phyloP scores from a whole-genome alignment of 495 filamentous ascomycete genomes.

The Glarea lozoyensis region DNA sequence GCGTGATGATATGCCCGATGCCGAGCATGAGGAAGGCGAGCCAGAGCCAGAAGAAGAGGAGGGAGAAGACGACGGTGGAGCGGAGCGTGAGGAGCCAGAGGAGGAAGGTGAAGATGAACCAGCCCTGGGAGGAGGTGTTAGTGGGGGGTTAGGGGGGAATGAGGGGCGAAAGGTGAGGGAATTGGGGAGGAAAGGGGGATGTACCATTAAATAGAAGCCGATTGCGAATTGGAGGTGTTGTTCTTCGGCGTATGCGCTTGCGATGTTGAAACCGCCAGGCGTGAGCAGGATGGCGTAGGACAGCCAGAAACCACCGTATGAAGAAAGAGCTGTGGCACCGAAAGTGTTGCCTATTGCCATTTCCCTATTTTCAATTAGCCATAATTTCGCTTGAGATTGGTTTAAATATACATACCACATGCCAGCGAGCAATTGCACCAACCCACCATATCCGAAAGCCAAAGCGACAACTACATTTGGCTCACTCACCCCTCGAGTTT shows the following conservation, averaged over 20 bases:
- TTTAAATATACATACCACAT: slow-evolving; percentile 68
- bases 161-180: not conserved
- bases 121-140: slow-evolving; percentile 31
- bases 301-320: slow-evolving; percentile 97
- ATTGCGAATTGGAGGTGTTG: slow-evolving; percentile 49
- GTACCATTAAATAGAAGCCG: slow-evolving; percentile 68
- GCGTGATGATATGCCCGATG: slow-evolving; percentile 54
- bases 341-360: slow-evolving; percentile 98
- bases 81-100: slow-evolving; percentile 81
- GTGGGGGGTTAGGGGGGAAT: not conserved
- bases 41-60: slow-evolving; percentile 90
- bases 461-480: slow-evolving; percentile 64
- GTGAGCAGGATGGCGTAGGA: slow-evolving; percentile 84
- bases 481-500: slow-evolving; percentile 44
- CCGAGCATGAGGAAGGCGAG: slow-evolving; percentile 84
- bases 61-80: slow-evolving; percentile 94
- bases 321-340: slow-evolving; percentile 91
- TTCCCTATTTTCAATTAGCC: slow-evolving; percentile 56
- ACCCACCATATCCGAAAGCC: slow-evolving; percentile 75
- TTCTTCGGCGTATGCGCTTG: slow-evolving; percentile 32
- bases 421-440: slow-evolving; percentile 87
- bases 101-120: slow-evolving; percentile 97
- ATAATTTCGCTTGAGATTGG: slow-evolving; percentile 1
- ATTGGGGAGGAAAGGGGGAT: slow-evolving; percentile 1
- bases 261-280: slow-evolving; percentile 61